Percentiles rank a stretch among this genome's conserved stretches.
Conservation (phyloP, 768 basidiomycete genomes). For the Multifurca ochricompacta region DNA sequence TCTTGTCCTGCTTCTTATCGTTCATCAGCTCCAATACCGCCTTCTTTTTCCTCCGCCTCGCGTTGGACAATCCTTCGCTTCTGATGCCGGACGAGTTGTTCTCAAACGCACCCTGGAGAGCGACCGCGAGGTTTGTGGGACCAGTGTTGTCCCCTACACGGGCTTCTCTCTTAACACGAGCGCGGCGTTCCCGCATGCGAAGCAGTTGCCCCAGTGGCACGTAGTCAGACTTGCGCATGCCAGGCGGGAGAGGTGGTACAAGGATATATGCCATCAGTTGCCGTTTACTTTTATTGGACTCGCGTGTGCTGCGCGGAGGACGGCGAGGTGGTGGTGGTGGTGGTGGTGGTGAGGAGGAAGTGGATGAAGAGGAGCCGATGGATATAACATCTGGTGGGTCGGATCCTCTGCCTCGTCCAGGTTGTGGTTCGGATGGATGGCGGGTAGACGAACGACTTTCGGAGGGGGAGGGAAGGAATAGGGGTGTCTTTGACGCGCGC, state of each 20-base stretch:
- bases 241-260: not conserved
- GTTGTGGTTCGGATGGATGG: not conserved
- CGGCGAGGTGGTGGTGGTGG: not conserved
- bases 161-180: not conserved
- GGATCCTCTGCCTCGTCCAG: not conserved
- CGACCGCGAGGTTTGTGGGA: not conserved
- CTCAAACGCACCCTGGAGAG: conserved; percentile 4
- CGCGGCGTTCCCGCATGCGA: not conserved
- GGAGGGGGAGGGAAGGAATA: conserved; percentile 9
- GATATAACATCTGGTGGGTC: conserved; percentile 2
- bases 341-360: not conserved
- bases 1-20: not conserved
- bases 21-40: not conserved
- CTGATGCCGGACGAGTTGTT: not conserved
- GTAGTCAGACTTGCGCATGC: not conserved
- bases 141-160: not conserved
- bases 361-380: not conserved
- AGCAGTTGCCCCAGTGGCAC: not conserved
- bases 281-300: not conserved
- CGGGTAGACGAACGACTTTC: not conserved
- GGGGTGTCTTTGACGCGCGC: conserved; percentile 1
- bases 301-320: not conserved
- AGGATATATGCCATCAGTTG: conserved; percentile 8
- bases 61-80: no score
- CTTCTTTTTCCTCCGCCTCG: not conserved